Base-by-base conservation (phyloP, 2,329 filamentous ascomycete species). In the Acephala macrosclerotiorum region DNA sequence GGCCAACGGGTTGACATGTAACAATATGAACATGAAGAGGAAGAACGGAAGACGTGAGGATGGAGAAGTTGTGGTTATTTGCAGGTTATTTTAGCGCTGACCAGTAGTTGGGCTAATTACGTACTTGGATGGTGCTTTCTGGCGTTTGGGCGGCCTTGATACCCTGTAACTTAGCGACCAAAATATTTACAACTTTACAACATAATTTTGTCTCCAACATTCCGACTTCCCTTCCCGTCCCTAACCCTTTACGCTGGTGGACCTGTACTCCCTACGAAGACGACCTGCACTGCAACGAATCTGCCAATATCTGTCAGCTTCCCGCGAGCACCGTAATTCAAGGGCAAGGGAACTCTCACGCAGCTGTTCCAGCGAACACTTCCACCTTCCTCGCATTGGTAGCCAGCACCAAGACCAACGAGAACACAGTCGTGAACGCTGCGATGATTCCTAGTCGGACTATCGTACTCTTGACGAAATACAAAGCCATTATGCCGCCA, bases 281-380 rank as follows among this genome's bases (percentile, higher is more conserved):
- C 65, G 26, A 64, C 65, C 22, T 66, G 61, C 7, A 66, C 61
- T n/a, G 57, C 61, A 8, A 58, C 60, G 26, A 66, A 66, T 38
- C 60, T 64, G 20, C 33, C 33, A 25, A 38, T 47, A 12, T 29
- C 22, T 8, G 25, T 29, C 20, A 35, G 14, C 63, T n/a, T n/a
- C n/a, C n/a, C n/a, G n/a, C n/a, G n/a, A n/a, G n/a, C n/a, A n/a
- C n/a, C n/a, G n/a, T n/a, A n/a, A n/a, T n/a, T n/a, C n/a, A n/a
- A n/a, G n/a, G n/a, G n/a, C n/a, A n/a, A 11, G 14, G n/a, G 29
- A 57, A 63, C 25, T 11, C 71, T 69, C 63, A 75, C 69, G 75
- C 72, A 12, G 74, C 72, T 20, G 75, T 75, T 3, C 74, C 75
- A 11, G 70, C 70, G 67, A 77, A 77, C 2, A 76, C 66, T 38